phyloP scores from a whole-genome alignment of 2,329 filamentous ascomycete genomes.

The Teratosphaeria pseudoeucalypti region DNA sequence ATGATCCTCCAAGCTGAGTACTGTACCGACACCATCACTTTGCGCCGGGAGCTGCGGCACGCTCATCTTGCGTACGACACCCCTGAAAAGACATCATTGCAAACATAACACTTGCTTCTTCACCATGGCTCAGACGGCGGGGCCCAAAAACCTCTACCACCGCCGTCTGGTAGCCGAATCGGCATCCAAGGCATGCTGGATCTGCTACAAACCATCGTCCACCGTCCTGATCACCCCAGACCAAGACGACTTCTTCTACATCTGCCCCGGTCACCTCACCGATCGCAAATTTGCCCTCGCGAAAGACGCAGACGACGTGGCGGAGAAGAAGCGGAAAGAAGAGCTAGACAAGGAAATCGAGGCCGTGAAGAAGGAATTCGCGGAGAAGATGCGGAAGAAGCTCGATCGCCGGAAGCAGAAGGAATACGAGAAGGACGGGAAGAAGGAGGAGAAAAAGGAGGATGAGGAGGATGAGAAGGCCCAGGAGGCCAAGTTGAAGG shows the following conservation, averaged over 20 bases:
- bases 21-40: not conserved
- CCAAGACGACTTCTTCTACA: slow-evolving; percentile 81
- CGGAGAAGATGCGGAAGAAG: slow-evolving; percentile 37
- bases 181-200: slow-evolving; percentile 73
- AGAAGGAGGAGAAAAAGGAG: slow-evolving; percentile 70
- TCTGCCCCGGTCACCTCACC: slow-evolving; percentile 72
- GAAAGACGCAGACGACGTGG: slow-evolving; percentile 54
- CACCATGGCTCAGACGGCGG: not conserved
- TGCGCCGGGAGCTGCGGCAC: not conserved
- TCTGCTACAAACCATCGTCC: slow-evolving; percentile 81
- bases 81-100: not conserved
- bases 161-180: slow-evolving; percentile 78
- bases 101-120: not conserved
- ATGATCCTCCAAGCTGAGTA: not conserved
- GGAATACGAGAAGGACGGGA: slow-evolving; percentile 44
- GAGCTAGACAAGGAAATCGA: slow-evolving; percentile 40
- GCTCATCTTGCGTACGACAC: not conserved
- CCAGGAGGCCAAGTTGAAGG: slow-evolving; percentile 33
- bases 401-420: slow-evolving; percentile 30
- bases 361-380: slow-evolving; percentile 40
- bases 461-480: slow-evolving; percentile 42
- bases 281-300: slow-evolving; percentile 69
- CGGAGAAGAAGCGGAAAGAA: slow-evolving; percentile 45
- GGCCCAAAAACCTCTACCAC: slow-evolving; percentile 60
- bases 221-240: slow-evolving; percentile 84